phyloP scores from a whole-genome alignment of 2,329 filamentous ascomycete genomes.

The Scleromitrula shiraiana region DNA sequence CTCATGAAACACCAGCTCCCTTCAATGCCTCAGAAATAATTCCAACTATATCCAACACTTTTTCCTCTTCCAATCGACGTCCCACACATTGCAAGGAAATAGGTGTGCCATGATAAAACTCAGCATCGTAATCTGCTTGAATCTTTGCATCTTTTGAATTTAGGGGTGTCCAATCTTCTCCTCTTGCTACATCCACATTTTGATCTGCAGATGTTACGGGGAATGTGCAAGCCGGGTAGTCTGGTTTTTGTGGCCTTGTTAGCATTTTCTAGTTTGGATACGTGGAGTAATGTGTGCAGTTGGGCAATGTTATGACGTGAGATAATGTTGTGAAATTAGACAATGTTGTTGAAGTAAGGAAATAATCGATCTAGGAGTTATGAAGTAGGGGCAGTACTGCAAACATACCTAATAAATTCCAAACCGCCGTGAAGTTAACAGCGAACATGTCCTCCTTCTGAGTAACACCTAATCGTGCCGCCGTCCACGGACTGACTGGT shows the following conservation, averaged over 20 bases:
- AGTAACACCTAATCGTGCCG: constrained; percentile 28
- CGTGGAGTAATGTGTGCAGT: background rate
- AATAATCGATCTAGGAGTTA: no score
- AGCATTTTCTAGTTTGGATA: no score
- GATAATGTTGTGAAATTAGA: no score
- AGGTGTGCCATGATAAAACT: constrained; percentile 27
- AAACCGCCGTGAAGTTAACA: constrained; percentile 28
- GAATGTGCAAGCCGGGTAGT: constrained; percentile 32
- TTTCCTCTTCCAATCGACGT: constrained; percentile 27
- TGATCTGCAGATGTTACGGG: constrained; percentile 38
- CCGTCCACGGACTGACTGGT: constrained; percentile 30
- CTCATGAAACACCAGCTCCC: background rate
- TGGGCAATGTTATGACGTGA: no score
- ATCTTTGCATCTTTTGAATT: constrained; percentile 24
- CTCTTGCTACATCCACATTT: constrained; percentile 27
- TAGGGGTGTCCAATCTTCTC: constrained; percentile 20
- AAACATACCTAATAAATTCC: constrained; percentile 26
- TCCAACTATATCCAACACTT: constrained; percentile 32
- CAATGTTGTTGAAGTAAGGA: background rate
- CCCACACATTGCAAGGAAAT: constrained; percentile 27
- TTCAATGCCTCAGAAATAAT: constrained; percentile 30
- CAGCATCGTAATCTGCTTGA: constrained; percentile 27
- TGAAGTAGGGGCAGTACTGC: no score
- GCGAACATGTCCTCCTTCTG: constrained; percentile 21
- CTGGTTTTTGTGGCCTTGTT: constrained; percentile 16